Evolutionary conservation across 768 basidiomycete genomes (phyloP), one percentile per base, ranked within the genome.

Genomic region (Rhodotorula toruloides): DNA sequence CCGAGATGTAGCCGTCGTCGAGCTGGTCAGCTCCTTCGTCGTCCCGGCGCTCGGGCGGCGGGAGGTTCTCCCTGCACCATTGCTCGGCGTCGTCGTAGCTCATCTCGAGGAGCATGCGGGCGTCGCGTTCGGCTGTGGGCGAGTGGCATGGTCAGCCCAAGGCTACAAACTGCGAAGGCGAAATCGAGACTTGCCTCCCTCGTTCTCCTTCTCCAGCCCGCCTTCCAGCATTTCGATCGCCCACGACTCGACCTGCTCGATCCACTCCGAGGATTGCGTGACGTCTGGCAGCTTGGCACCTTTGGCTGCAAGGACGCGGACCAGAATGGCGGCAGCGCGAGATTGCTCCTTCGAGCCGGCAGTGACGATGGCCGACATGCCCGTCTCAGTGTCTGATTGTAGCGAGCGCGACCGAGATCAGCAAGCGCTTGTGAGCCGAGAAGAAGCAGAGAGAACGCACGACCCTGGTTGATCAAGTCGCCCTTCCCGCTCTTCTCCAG

Each of bases 281-380:
- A 39, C 29, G 5, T 36, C 2, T 8, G 63, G 63, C 9, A 65
- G 57, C 21, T 25, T n/a, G 3, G 53, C 65, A 34, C 65, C 65
- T 36, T 60, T 60, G 53, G 32, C 37, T 8, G 17, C 10, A n/a
- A 66, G 54, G n/a, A 66, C 36, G 53, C 53, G 65, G 29, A 66
- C 40, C 31, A 66, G 27, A 37, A 66, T n/a, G n/a, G 32, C 6
- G 17, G 39, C 39, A 3, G 39, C 46, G 36, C 59, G 58, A 16
- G 48, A 29, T 2, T 2, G 5, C 7, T 43, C 48, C 29, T 61
- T 61, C 25, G 43, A 42, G 12, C 47, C 40, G 2, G 42, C 58
- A 0, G 59, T 59, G 31, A 66, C 54, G 59, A 66, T 42, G 5
- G 65, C 31, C 4, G 54, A 46, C 36, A 56, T 16, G 16, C 39